These are phyloP conservation scores for Elsinoe ampelina DNA, from an alignment of 2,329 filamentous ascomycete species.

Conservation along the genomic window DNA sequence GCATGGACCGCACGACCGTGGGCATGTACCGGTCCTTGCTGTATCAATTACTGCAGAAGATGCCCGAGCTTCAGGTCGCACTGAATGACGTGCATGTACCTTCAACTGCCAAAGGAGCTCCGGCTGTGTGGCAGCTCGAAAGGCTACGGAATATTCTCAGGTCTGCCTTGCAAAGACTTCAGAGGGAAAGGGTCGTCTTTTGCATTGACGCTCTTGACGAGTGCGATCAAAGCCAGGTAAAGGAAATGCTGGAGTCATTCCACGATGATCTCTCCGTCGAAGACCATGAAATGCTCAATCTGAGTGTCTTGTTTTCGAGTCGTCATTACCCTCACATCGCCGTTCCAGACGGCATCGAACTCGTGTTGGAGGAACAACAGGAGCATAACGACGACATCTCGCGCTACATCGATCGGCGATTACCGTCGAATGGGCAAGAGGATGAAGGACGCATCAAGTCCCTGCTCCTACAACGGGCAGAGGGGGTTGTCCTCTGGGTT, in stretches of 20 bases:
- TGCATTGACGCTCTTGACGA: conserved; percentile 42
- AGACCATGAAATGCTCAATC: conserved; percentile 12
- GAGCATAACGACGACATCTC: conserved; percentile 27
- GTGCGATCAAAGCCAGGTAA: conserved; percentile 32
- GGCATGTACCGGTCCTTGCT: conserved; percentile 47
- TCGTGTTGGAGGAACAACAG: conserved; percentile 29
- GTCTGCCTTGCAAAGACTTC: conserved; percentile 22
- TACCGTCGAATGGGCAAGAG: conserved; percentile 22
- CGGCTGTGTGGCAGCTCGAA: conserved; percentile 20
- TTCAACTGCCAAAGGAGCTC: conserved; percentile 16
- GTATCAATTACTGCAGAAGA: conserved; percentile 34
- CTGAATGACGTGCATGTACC: conserved; percentile 23
- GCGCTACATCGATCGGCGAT: conserved; percentile 27
- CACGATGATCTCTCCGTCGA: conserved; percentile 28
- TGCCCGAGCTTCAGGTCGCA: conserved; percentile 28
- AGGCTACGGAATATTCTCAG: conserved; percentile 24
- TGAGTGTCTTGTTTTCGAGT: conserved; percentile 34
- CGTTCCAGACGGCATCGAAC: conserved; percentile 24
- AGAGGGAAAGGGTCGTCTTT: conserved; percentile 23
- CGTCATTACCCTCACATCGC: conserved; percentile 37
- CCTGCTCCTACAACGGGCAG: too few relatives aligned
- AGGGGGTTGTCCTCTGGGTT: conserved; percentile 40
- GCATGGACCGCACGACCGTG: conserved; percentile 35
- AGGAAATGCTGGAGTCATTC: conserved; percentile 24
- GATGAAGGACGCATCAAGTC: too few relatives aligned